Evolutionary conservation across 345 rosid genomes (phyloP), one percentile per base, ranked within the genome.

Genomic region (Salix suchowensis): DNA sequence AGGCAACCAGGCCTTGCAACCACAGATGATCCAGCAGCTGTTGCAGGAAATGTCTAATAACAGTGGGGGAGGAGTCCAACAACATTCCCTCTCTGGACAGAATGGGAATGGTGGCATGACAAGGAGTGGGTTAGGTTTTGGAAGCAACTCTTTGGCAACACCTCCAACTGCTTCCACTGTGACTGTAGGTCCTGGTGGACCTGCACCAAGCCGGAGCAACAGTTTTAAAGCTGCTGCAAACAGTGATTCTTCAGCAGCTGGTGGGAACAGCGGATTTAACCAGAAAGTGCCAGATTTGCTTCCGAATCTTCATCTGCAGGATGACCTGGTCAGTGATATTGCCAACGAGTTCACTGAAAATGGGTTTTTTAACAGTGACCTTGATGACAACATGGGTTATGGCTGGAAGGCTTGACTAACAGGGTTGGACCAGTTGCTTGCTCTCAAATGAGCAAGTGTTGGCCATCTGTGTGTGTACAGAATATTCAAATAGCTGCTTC

Each of bases 21-120:
- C 91, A 68, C 96, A 88, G 82, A 88, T 90, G 93, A 85, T 95
- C 77, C 96, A 91, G 77, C 96, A 91, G 26, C 78, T 95, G 64
- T 86, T 91, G 83, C 94, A 91, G 73, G 97, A 92, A 77, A 85
- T 91, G 88, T 88, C 93, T 40, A 87, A 81, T 72, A 82, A 54
- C 75, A 81, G 77, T 36, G 82, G 87, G 16, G 85, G 82, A 30
- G 87, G 82, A 52, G 81, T 70, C 65, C 92, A 82, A 67, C 92
- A 85, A 76, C 94, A 80, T 76, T 67, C 87, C 24, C 76, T 77
- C 70, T 14, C 86, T 21, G 87, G 84, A 34, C 91, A 85, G 85
- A 83, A 74, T 65, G 78, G 78, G 36, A 80, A 74, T 74, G 87
- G 81, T 18, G 80, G 37, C 70, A 52, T 77, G 68, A 79, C 73